A percentile compares a stretch with the other conserved stretches of the same genome.
Evolutionary conservation across 345 rosid genomes (phyloP).

Genomic region (Eucalyptus cloeziana): DNA sequence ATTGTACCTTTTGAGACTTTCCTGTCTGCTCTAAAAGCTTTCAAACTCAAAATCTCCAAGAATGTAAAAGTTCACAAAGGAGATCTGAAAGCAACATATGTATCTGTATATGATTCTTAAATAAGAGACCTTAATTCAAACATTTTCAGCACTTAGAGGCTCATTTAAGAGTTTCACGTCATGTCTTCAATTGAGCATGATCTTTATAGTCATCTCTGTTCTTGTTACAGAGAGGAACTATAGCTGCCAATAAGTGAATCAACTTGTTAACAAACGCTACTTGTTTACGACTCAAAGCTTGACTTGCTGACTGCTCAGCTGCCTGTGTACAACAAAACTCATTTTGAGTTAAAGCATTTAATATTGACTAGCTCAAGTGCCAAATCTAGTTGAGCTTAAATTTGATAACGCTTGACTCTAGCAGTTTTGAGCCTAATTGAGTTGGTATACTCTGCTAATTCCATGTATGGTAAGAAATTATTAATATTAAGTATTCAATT

Average conservation of each 20-base stretch:
- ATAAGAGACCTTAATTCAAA: neutral
- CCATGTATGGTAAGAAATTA: neutral
- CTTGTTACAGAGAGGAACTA: neutral
- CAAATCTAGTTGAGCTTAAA: neutral
- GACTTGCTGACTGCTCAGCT: neutral
- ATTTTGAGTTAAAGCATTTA: neutral
- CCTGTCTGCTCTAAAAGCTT: neutral
- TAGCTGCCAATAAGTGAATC: neutral
- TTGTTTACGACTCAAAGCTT: neutral
- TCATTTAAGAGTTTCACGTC: neutral
- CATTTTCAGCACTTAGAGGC: neutral
- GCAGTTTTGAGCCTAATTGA: neutral
- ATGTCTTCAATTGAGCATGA: neutral
- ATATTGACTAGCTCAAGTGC: neutral
- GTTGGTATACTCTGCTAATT: neutral
- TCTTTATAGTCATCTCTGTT: neutral
- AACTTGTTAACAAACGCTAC: neutral
- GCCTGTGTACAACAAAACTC: neutral
- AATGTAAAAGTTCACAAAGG: neutral
- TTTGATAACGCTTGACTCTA: neutral
- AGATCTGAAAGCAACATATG: neutral
- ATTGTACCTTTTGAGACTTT: neutral
- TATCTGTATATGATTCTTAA: neutral
- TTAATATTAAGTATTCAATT: neutral
- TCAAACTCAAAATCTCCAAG: neutral